Evolutionary conservation across 2,329 filamentous ascomycete genomes (phyloP).

Genomic region (Trichoderma simmonsii): DNA sequence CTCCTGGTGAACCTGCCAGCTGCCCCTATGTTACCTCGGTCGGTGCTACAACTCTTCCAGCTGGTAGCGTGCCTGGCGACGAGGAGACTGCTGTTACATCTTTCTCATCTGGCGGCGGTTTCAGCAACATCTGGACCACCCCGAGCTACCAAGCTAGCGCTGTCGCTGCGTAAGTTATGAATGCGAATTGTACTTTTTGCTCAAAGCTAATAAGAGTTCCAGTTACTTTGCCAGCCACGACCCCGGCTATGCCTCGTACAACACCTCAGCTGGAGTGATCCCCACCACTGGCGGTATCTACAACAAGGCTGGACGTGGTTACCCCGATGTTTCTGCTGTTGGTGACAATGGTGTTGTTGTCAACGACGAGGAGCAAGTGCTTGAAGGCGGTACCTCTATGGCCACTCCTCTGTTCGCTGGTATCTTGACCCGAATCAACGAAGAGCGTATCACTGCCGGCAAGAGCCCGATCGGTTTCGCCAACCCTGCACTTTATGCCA

Average conservation of each 20-base stretch:
- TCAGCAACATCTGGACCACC: conserved; percentile 46
- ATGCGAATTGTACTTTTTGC: not conserved
- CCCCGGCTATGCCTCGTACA: conserved; percentile 21
- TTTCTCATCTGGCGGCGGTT: conserved; percentile 48
- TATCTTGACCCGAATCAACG: conserved; percentile 35
- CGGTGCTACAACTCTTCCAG: conserved; percentile 43
- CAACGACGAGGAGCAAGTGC: conserved; percentile 39
- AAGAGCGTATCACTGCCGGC: conserved; percentile 28
- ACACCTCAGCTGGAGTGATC: conserved; percentile 20
- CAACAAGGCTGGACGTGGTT: conserved; percentile 47
- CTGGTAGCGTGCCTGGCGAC: conserved; percentile 11
- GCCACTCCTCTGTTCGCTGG: conserved; percentile 34
- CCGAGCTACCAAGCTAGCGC: conserved; percentile 45
- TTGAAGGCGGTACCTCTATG: conserved; percentile 49
- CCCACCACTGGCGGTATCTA: conserved; percentile 31
- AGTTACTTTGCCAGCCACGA: conserved; percentile 20
- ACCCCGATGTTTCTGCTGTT: conserved; percentile 47
- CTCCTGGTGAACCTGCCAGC: conserved; percentile 44
- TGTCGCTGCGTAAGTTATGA: conserved; percentile 14
- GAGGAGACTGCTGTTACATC: conserved; percentile 26
- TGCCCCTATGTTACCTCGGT: conserved; percentile 52
- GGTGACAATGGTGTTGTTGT: conserved; percentile 44
- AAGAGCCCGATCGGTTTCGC: conserved; percentile 33
- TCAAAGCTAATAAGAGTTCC: not conserved
- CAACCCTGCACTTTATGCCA: conserved; percentile 33